A percentile compares a stretch with the other conserved stretches of the same genome.
Conservation (phyloP, 78 protist species). For the Dictyostelium citrinum region DNA sequence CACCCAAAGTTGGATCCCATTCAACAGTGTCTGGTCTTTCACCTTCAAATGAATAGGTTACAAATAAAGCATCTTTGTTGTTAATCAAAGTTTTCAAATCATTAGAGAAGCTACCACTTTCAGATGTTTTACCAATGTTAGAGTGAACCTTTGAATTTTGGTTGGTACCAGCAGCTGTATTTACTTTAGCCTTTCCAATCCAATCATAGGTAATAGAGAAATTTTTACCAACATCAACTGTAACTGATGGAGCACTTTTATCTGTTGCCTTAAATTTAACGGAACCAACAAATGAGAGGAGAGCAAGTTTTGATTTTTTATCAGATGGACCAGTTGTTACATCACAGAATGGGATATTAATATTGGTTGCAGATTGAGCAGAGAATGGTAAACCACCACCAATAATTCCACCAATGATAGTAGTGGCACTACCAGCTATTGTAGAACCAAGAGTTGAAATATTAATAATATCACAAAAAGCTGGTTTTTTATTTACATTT, state of each 20-base stretch:
- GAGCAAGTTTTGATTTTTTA: not conserved
- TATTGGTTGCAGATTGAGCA: not conserved
- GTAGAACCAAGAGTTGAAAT: no score
- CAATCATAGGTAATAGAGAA: not conserved
- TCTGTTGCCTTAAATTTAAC: not conserved
- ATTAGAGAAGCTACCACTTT: not conserved
- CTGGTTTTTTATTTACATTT: not conserved
- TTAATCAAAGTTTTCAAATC: no score
- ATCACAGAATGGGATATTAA: not conserved
- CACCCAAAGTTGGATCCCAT: slow-evolving; percentile 11
- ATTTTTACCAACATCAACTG: not conserved
- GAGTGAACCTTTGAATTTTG: not conserved
- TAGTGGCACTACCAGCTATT: not conserved
- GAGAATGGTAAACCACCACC: not conserved
- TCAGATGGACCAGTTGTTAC: not conserved
- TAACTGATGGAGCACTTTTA: not conserved
- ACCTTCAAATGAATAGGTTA: not conserved
- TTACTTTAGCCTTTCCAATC: not conserved
- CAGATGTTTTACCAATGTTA: not conserved
- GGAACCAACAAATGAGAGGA: not conserved
- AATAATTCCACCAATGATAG: no score
- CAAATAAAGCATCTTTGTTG: not conserved
- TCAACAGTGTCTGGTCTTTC: not conserved
- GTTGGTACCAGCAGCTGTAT: not conserved
- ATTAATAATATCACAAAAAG: no score